Evolutionary conservation across 345 rosid genomes (phyloP).

Genomic region (Arabidopsis suecica): DNA sequence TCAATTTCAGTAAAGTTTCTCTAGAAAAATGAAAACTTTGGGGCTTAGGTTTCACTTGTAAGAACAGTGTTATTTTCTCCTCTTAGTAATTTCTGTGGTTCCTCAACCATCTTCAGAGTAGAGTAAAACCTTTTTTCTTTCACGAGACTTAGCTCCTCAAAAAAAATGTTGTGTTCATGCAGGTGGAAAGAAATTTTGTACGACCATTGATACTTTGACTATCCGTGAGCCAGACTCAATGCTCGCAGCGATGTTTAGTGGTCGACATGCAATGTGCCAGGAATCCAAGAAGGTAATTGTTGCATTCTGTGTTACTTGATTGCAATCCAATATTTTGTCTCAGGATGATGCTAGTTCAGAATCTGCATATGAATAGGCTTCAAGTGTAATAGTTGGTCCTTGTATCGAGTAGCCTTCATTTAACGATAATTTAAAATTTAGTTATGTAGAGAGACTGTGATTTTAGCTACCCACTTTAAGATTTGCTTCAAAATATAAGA

Average conservation of each 20-base stretch:
- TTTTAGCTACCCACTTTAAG: constrained; percentile 1
- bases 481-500: constrained; percentile 14
- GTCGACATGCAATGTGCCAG: constrained; percentile 64
- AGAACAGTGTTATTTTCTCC: not conserved
- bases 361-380: constrained; percentile 27
- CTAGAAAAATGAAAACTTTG: not conserved
- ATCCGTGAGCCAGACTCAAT: constrained; percentile 89
- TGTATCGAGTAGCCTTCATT: constrained; percentile 4
- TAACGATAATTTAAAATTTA: not conserved
- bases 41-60: not conserved
- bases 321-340: not conserved
- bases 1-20: not conserved
- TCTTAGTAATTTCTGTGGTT: not conserved
- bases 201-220: constrained; percentile 79
- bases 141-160: not conserved
- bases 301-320: not conserved
- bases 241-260: constrained; percentile 96
- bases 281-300: constrained; percentile 64
- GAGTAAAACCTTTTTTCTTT: not conserved
- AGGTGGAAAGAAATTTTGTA: constrained; percentile 91
- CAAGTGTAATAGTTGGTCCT: not conserved
- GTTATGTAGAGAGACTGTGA: not conserved
- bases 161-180: constrained; percentile 8
- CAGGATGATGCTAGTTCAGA: not conserved
- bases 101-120: constrained; percentile 8